Evolutionary conservation across 106 monocot genomes (phyloP), one percentile per base, ranked within the genome.

Genomic region (Dendrobium catenatum): DNA sequence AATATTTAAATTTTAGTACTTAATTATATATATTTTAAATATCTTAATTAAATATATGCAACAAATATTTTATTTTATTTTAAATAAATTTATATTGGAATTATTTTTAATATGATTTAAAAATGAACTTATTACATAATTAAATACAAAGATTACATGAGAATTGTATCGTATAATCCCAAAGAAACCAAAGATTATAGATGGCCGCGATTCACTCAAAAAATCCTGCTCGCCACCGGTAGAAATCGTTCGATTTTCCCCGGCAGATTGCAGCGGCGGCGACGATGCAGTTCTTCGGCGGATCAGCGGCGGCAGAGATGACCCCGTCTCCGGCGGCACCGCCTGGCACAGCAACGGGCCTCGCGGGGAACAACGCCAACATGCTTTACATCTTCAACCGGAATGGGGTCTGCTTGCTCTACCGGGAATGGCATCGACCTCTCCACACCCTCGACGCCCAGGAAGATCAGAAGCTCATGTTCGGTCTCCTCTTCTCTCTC

Each of bases 401-500:
- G 54, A 86, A 68, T 79, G 98, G 98, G 29, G 82, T 88, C 7
- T 99, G 98, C 85, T 87, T 95, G 9, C 85, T 95, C 9, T 91
- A 99, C 81, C 86, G 93, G 55, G 95, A 99, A 81, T 99, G 98
- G 95, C 88, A 95, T 80, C 95, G 98, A 37, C 95, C 95, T 66
- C 85, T 99, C 16, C 91, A 85, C 67, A 99, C 98, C 79, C 86
- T 99, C 46, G 91, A 99, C 79, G 72, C 83, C 74, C 73, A 87
- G 41, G 93, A 99, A 88, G 98, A 99, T 79, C 98, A 99, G 67
- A 99, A 99, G 83, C 95, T 99, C 85, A 99, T 99, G 98, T 99
- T 99, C 80, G 98, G 98, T 19, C 87, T 99, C 80, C 98, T 99
- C 81, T 99, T 95, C 91, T 99, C 98, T 56, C 93, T 99, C 70